A percentile compares a stretch with the other conserved stretches of the same genome.
Evolutionary conservation across 163 green algal genomes (phyloP).

Genomic region (Chloromonas sp.): DNA sequence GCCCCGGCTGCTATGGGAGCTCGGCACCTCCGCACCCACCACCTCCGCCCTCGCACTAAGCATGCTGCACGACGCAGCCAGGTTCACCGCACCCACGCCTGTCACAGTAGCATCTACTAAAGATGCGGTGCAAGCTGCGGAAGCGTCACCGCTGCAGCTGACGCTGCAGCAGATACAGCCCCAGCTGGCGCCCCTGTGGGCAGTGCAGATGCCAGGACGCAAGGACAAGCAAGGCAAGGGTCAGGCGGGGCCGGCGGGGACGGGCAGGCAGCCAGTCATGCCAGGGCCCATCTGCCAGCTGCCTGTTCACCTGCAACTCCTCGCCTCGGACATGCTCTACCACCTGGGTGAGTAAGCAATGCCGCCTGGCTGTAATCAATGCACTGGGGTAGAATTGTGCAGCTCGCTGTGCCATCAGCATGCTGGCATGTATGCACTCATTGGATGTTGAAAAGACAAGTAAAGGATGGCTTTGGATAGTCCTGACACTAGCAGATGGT

Average conservation of each 20-base stretch:
- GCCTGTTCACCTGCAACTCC: background rate
- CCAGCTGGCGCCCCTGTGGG: slow-evolving; percentile 21
- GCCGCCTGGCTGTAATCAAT: no score
- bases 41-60: slow-evolving; percentile 17
- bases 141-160: background rate
- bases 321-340: background rate
- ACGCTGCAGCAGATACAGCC: slow-evolving; percentile 9
- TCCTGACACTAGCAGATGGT: no score
- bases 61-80: slow-evolving; percentile 38
- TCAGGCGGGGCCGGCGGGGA: background rate
- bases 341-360: background rate
- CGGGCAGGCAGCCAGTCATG: background rate
- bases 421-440: no score
- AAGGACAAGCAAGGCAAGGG: slow-evolving; percentile 9
- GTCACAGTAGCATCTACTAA: no score
- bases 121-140: no score
- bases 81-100: slow-evolving; percentile 5
- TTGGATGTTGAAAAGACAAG: no score
- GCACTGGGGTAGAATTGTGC: no score
- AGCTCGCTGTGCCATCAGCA: no score
- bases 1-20: slow-evolving; percentile 52
- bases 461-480: no score
- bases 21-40: slow-evolving; percentile 19
- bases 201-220: slow-evolving; percentile 15
- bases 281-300: background rate